A percentile compares a stretch with the other conserved stretches of the same genome.
These are phyloP conservation scores for Nothophaeocryptopus gaeumannii DNA, from an alignment of 2,329 filamentous ascomycete species.

Conservation along the genomic window DNA sequence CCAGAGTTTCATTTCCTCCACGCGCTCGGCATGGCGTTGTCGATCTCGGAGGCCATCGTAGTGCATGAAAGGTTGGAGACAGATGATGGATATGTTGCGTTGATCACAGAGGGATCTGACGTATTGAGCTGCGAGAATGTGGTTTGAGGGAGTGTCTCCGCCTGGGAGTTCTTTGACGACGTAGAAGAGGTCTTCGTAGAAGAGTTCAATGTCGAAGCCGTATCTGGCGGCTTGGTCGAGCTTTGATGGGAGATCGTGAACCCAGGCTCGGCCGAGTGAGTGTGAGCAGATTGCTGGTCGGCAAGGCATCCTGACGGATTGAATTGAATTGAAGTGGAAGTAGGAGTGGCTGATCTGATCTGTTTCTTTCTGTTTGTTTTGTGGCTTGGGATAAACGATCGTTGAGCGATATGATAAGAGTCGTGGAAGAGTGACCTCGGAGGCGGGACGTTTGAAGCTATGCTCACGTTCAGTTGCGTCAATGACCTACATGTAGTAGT, in stretches of 20 bases:
- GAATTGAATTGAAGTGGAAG: neutral
- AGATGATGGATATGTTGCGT: conserved; percentile 59
- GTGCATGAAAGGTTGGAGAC: conserved; percentile 73
- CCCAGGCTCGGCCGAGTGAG: conserved; percentile 70
- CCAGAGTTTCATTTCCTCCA: conserved; percentile 67
- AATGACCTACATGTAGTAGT: neutral
- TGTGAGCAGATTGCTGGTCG: conserved; percentile 71
- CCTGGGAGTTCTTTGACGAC: conserved; percentile 51
- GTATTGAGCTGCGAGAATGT: conserved; percentile 55
- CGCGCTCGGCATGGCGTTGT: conserved; percentile 52
- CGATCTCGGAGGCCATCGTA: conserved; percentile 72
- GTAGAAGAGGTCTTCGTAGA: conserved; percentile 71
- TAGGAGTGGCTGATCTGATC: neutral
- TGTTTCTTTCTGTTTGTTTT: neutral
- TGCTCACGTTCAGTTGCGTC: too few species aligned
- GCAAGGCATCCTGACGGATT: conserved; percentile 47
- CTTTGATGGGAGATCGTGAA: conserved; percentile 66
- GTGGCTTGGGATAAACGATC: neutral
- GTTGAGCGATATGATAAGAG: too few species aligned
- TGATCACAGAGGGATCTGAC: conserved; percentile 58
- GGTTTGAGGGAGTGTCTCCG: conserved; percentile 45
- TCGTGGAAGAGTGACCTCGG: too few species aligned
- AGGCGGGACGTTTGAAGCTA: too few species aligned
- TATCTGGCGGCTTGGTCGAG: conserved; percentile 64
- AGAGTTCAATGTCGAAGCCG: conserved; percentile 72